Evolutionary conservation across 2,329 filamentous ascomycete species (phyloP), one percentile per base, ranked within the genome.

Genomic region (Phialophora macrospora): DNA sequence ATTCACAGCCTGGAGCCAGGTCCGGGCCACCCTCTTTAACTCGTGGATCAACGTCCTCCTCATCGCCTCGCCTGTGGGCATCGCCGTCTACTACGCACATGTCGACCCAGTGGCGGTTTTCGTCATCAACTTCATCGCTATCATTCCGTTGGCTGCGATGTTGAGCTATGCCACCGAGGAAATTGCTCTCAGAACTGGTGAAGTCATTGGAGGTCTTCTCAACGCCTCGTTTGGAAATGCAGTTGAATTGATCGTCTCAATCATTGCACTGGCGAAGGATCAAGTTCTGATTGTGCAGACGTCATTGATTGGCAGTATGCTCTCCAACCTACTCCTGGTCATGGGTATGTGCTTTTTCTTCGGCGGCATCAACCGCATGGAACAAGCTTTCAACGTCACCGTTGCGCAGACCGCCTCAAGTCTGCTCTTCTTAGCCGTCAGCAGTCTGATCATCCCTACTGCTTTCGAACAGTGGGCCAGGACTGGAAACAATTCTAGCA

Each of bases 201-300:
- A 97, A 77, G 93, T 91, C 0, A 80, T 97, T 2, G 94, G 94
- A 68, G 94, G 93, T 63, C 81, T 98, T 41, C 83, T 97, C 63
- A 97, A 97, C 74, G 93, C 93, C 6, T 90, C 90, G 2, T 97
- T 97, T 76, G 94, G 93, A 62, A 96, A 96, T 74, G 92, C 92
- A 4, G 92, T 96, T 67, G 92, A 96, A 75, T 80, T 96, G 72
- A 96, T 96, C 67, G 91, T 97, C 52, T 90, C 91, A 26, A 87
- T 97, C 71, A 90, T 97, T 72, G 93, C 93, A 0, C 80, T 97
- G 55, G 80, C 85, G 30, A 85, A 96, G 66, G 77, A 84, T 59
- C 86, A 96, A 77, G 86, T 96, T 26, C 81, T 90, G 38, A 96
- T 98, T 67, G 93, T 97, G 6, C 92, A 97, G 77, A 96, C 93